These are phyloP conservation scores for Aureobasidium sp. DNA, from an alignment of 2,329 filamentous ascomycete species.

Conservation along the genomic window DNA sequence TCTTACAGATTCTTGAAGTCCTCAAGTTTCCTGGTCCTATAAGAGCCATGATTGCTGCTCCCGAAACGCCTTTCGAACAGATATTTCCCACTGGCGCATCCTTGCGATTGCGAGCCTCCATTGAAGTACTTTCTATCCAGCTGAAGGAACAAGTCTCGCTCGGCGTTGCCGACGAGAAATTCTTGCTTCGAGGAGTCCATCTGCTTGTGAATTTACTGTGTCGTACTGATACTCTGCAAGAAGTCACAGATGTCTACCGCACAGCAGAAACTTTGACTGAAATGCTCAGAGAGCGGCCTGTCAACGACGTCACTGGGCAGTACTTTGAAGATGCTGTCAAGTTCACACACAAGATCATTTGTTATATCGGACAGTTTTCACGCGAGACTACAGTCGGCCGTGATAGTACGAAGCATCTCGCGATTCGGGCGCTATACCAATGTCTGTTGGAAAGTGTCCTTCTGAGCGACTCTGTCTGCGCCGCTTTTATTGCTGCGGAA, in stretches of 20 bases:
- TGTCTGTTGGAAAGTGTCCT: conserved; percentile 13
- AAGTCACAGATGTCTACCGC: not conserved
- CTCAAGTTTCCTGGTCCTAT: conserved; percentile 47
- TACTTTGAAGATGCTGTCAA: conserved; percentile 18
- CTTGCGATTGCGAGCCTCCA: conserved; percentile 59
- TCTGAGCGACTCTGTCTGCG: conserved; percentile 22
- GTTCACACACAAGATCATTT: conserved; percentile 10
- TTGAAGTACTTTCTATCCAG: conserved; percentile 58
- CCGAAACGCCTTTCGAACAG: conserved; percentile 45
- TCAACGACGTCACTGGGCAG: conserved; percentile 9
- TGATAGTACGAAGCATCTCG: not conserved
- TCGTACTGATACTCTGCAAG: not conserved
- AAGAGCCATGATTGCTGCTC: conserved; percentile 40
- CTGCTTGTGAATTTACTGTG: conserved; percentile 19
- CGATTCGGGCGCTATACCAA: not conserved
- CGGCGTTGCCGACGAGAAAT: conserved; percentile 21
- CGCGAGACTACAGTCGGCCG: not conserved
- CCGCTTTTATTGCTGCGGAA: conserved; percentile 28
- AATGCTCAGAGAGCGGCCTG: conserved; percentile 20
- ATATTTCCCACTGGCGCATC: conserved; percentile 62
- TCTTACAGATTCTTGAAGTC: conserved; percentile 52
- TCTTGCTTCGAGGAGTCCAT: conserved; percentile 20
- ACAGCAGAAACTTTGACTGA: conserved; percentile 12
- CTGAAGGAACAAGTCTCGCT: conserved; percentile 32
- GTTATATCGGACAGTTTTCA: not conserved